These are phyloP conservation scores for Kandelia obovata DNA, from an alignment of 345 rosid species.

Conservation along the genomic window DNA sequence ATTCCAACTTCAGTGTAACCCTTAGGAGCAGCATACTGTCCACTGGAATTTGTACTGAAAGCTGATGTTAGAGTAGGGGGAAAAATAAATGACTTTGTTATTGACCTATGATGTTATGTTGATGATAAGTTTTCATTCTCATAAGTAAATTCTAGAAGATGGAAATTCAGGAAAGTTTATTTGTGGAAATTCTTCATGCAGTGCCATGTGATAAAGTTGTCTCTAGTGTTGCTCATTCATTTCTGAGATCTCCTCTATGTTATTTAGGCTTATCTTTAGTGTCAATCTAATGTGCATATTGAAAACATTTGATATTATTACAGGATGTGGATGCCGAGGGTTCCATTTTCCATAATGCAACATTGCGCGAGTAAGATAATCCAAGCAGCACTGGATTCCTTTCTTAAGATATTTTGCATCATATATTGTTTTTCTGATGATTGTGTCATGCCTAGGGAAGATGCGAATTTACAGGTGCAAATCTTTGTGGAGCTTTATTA, in stretches of 20 bases:
- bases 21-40: too few relatives aligned
- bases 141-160: neutral
- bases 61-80: too few relatives aligned
- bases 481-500: slow-evolving; percentile 80
- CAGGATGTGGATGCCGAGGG: slow-evolving; percentile 85
- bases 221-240: neutral
- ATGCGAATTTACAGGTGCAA: slow-evolving; percentile 89
- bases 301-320: slow-evolving; percentile 15
- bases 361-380: slow-evolving; percentile 77
- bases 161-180: neutral
- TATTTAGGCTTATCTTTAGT: neutral
- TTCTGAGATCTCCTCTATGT: neutral
- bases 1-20: neutral
- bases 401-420: neutral
- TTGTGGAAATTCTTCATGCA: neutral
- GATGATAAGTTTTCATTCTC: neutral
- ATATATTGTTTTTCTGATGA: slow-evolving; percentile 15
- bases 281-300: slow-evolving; percentile 13
- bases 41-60: too few relatives aligned
- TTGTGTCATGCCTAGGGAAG: slow-evolving; percentile 57
- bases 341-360: slow-evolving; percentile 87
- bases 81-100: too few relatives aligned
- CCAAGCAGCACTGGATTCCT: slow-evolving; percentile 5
- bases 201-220: neutral
- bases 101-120: neutral